Conservation (phyloP, 192 early-diverging fungal species). For the Umbelopsis vinacea region DNA sequence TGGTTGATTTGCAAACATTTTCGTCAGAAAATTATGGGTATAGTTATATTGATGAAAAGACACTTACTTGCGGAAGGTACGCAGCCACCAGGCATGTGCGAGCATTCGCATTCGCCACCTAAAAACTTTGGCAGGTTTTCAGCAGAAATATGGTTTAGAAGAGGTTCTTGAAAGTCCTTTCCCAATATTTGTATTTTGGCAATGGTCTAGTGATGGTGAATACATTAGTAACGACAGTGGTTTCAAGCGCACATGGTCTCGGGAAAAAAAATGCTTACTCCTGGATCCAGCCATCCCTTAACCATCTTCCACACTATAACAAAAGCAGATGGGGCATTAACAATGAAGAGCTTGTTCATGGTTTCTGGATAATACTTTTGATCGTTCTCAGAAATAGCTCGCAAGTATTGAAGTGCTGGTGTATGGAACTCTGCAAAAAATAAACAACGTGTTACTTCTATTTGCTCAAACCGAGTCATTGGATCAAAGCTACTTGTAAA, state of each 20-base stretch:
- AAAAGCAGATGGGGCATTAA: conserved; percentile 94
- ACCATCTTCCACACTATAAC: conserved; percentile 79
- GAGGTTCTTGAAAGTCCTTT: conserved; percentile 56
- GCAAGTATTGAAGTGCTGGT: conserved; percentile 69
- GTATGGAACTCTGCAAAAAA: conserved; percentile 60
- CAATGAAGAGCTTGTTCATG: conserved; percentile 88
- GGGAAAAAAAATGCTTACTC: conserved; percentile 45
- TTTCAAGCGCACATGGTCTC: neutral
- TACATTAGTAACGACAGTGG: neutral
- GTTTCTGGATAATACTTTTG: conserved; percentile 96
- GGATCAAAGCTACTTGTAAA: neutral
- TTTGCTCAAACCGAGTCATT: neutral
- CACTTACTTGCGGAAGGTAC: conserved; percentile 44
- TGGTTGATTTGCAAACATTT: neutral
- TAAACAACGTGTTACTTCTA: no score
- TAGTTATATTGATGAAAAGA: neutral
- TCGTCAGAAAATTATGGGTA: neutral
- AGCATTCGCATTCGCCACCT: conserved; percentile 74
- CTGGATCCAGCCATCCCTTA: conserved; percentile 79
- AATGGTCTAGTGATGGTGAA: conserved; percentile 42
- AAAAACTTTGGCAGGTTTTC: conserved; percentile 73
- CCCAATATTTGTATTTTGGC: conserved; percentile 69
- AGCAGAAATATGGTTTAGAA: conserved; percentile 66
- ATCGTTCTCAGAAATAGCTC: conserved; percentile 80
- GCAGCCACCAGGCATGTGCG: conserved; percentile 75